A percentile compares a stretch with the other conserved stretches of the same genome.
Conservation (phyloP, 352 stramenopile genomes). For the Blastocystis sp. region DNA sequence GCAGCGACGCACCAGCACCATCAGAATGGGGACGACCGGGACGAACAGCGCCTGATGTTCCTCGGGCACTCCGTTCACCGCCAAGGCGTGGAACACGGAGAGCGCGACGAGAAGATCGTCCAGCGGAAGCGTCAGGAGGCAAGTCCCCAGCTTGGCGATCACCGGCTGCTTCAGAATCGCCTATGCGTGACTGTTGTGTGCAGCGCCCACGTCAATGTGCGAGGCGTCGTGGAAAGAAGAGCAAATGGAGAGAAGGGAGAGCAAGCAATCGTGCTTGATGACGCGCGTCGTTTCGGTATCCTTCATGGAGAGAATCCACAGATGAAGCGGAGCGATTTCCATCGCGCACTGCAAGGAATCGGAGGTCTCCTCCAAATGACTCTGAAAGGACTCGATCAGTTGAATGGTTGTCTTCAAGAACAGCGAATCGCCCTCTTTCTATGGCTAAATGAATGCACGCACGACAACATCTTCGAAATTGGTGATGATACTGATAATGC, state of each 20-base stretch:
- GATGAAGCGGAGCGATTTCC: background rate
- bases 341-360: background rate
- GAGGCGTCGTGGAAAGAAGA: background rate
- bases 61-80: background rate
- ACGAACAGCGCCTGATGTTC: background rate
- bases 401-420: background rate
- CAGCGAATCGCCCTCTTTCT: conserved; percentile 24
- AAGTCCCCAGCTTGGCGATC: background rate
- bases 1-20: background rate
- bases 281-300: background rate
- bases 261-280: background rate
- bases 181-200: background rate
- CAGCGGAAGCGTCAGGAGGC: background rate
- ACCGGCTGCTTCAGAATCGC: background rate
- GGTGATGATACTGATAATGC: background rate
- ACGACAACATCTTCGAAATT: conserved; percentile 14
- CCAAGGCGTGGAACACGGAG: background rate
- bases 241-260: conserved; percentile 7
- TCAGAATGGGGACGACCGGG: background rate
- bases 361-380: background rate
- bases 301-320: conserved; percentile 13
- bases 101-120: background rate
- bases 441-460: background rate
- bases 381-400: background rate
- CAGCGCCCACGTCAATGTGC: background rate